Evolutionary conservation across 768 basidiomycete genomes (phyloP).

Genomic region (Trametes elegans): DNA sequence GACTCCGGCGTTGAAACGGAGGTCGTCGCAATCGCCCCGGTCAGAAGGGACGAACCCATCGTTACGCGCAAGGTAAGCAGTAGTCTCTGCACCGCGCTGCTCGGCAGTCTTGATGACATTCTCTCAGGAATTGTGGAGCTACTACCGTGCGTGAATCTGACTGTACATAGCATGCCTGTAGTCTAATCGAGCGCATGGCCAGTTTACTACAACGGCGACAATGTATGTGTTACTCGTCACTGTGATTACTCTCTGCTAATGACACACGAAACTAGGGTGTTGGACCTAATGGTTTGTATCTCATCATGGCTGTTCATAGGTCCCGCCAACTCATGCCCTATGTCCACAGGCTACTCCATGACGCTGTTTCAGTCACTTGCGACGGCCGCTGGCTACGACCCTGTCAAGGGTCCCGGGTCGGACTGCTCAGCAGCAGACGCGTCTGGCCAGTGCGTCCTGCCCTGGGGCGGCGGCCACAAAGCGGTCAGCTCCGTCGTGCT

Average conservation of each 20-base stretch:
- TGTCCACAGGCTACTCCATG: slow-evolving; percentile 50
- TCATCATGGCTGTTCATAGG: slow-evolving; percentile 3
- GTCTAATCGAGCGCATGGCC: neutral
- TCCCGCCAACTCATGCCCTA: neutral
- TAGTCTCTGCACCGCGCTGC: no score
- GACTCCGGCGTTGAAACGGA: neutral
- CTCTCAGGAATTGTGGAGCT: slow-evolving; percentile 67
- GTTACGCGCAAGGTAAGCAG: slow-evolving; percentile 64
- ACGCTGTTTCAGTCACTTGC: slow-evolving; percentile 77
- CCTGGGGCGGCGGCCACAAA: slow-evolving; percentile 73
- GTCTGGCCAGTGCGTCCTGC: slow-evolving; percentile 75
- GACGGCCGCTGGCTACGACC: slow-evolving; percentile 70
- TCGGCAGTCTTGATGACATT: no score
- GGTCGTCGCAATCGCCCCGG: slow-evolving; percentile 16
- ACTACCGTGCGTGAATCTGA: slow-evolving; percentile 55
- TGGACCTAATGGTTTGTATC: slow-evolving; percentile 43
- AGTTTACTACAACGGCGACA: slow-evolving; percentile 37
- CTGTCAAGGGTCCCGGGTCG: slow-evolving; percentile 64
- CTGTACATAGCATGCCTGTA: neutral
- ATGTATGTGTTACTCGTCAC: slow-evolving; percentile 39
- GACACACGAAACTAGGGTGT: slow-evolving; percentile 48
- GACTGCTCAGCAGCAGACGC: slow-evolving; percentile 54
- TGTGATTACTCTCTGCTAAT: neutral
- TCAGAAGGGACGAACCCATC: slow-evolving; percentile 54
- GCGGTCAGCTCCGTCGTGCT: slow-evolving; percentile 75